phyloP scores from a whole-genome alignment of 805 yeast species.

The Maudiozyma turicensis region DNA sequence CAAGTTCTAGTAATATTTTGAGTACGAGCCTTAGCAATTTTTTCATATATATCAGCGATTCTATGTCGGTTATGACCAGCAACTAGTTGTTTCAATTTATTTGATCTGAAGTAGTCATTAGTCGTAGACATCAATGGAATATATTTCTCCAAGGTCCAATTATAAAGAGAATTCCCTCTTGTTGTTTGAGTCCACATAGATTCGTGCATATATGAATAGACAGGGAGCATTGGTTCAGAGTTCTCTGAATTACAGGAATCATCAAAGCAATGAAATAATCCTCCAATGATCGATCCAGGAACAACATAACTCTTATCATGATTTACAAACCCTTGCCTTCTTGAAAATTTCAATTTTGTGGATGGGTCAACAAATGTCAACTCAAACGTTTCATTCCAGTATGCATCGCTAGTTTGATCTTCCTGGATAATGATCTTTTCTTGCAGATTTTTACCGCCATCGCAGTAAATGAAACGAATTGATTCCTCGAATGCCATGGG shows the following conservation, averaged over 20 bases:
- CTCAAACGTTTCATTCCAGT: slow-evolving; percentile 43
- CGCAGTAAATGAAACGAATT: slow-evolving; percentile 42
- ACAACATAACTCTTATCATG: slow-evolving; percentile 38
- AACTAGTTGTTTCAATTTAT: not conserved
- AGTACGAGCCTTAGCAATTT: not conserved
- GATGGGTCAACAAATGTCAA: slow-evolving; percentile 17
- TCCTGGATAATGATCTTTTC: slow-evolving; percentile 29
- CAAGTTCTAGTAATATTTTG: too few species aligned
- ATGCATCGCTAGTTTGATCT: slow-evolving; percentile 29
- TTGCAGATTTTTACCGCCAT: slow-evolving; percentile 39
- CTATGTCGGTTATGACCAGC: not conserved
- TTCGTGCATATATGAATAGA: slow-evolving; percentile 47
- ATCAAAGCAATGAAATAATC: slow-evolving; percentile 42
- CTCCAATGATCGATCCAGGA: slow-evolving; percentile 58
- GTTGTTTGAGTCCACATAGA: slow-evolving; percentile 37
- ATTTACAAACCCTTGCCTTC: slow-evolving; percentile 44
- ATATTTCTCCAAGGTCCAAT: slow-evolving; percentile 31
- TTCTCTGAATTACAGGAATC: slow-evolving; percentile 28
- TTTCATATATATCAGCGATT: not conserved
- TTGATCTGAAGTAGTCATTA: slow-evolving; percentile 8
- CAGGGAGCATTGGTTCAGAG: slow-evolving; percentile 42
- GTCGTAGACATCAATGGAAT: slow-evolving; percentile 55
- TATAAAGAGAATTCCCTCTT: slow-evolving; percentile 13
- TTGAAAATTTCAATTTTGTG: slow-evolving; percentile 48
- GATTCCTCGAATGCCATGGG: slow-evolving; percentile 34